Conservation (phyloP, 2,329 filamentous ascomycete species). For the Onygena corvina region DNA sequence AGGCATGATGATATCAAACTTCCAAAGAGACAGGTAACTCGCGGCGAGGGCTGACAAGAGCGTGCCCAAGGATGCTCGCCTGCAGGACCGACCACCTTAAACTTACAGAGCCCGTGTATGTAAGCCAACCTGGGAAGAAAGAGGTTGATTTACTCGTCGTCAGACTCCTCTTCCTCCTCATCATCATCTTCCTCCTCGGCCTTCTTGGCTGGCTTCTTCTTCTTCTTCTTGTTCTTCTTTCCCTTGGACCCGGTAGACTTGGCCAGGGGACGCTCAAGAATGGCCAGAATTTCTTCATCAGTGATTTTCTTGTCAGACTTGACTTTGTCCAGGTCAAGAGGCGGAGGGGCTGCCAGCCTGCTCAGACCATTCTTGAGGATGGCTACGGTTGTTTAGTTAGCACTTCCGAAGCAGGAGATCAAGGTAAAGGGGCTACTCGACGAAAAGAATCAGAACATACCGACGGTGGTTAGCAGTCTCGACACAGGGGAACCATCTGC, state of each 20-base stretch:
- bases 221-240: conserved; percentile 89
- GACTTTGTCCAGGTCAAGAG: conserved; percentile 66
- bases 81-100: no score
- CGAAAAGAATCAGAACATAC: conserved; percentile 46
- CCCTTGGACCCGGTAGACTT: conserved; percentile 55
- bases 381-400: conserved; percentile 42
- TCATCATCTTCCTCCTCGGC: conserved; percentile 27
- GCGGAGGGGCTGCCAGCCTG: conserved; percentile 64
- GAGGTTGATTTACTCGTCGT: neutral
- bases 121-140: no score
- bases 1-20: neutral
- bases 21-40: neutral
- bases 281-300: conserved; percentile 89
- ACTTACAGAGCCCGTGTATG: neutral
- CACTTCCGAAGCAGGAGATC: neutral
- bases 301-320: conserved; percentile 97
- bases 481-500: conserved; percentile 78
- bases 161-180: conserved; percentile 20
- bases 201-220: conserved; percentile 46
- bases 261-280: conserved; percentile 72
- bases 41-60: neutral
- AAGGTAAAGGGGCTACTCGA: conserved; percentile 1
- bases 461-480: conserved; percentile 78
- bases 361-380: conserved; percentile 96
- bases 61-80: no score